Evolutionary conservation across 2,329 filamentous ascomycete species (phyloP).

Genomic region (Colletotrichum lupini): DNA sequence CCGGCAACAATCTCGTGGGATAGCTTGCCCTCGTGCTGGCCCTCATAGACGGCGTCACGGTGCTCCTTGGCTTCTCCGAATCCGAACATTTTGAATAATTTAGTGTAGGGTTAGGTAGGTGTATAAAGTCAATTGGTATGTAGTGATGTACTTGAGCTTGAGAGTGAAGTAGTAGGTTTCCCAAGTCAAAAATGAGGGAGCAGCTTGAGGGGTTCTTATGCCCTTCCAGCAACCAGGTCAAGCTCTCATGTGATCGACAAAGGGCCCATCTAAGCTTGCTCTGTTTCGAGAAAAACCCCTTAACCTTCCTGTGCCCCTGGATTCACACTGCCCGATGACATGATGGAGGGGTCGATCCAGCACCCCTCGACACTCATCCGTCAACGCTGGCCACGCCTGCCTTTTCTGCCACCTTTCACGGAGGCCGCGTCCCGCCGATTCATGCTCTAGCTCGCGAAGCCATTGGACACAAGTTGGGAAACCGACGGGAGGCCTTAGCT

Average conservation of each 20-base stretch:
- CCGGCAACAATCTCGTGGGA: conserved; percentile 79
- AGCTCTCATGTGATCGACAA: conserved; percentile 28
- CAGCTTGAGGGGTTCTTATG: conserved; percentile 31
- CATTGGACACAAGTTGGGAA: not conserved
- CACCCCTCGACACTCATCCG: not conserved
- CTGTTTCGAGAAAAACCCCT: conserved; percentile 5
- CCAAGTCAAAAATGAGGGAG: not conserved
- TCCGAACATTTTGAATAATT: conserved; percentile 32
- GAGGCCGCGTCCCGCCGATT: not conserved
- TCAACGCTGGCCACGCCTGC: not conserved
- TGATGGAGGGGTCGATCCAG: not conserved
- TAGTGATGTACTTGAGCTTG: not conserved
- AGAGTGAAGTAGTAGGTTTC: no score
- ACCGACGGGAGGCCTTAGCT: conserved; percentile 13
- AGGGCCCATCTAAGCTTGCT: conserved; percentile 8
- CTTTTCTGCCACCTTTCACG: not conserved
- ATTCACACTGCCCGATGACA: not conserved
- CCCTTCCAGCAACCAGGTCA: not conserved
- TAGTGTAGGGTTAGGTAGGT: not conserved
- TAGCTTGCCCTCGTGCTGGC: conserved; percentile 45
- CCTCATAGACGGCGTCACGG: conserved; percentile 39
- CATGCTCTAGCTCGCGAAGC: conserved; percentile 7
- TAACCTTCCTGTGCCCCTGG: conserved; percentile 7
- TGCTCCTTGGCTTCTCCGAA: conserved; percentile 36
- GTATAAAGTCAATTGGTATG: not conserved